These are phyloP conservation scores for Cladosporium sp. DNA, from an alignment of 2,329 filamentous ascomycete species.

Conservation along the genomic window DNA sequence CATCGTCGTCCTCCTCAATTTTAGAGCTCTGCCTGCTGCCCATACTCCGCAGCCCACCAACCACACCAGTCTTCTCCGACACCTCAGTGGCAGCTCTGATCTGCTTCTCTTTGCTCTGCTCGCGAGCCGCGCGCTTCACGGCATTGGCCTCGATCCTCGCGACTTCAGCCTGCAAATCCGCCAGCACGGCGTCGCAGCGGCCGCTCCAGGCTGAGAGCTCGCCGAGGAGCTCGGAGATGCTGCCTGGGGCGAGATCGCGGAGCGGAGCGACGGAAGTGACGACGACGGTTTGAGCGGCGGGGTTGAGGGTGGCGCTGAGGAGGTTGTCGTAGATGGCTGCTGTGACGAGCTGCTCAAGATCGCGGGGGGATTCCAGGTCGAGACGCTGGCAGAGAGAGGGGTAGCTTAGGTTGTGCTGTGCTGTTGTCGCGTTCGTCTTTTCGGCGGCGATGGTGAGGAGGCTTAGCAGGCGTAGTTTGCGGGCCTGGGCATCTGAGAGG, in stretches of 20 bases:
- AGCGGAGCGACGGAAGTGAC: slow-evolving; percentile 81
- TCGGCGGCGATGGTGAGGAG: slow-evolving; percentile 77
- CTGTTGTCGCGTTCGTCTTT: slow-evolving; percentile 20
- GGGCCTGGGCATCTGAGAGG: slow-evolving; percentile 70
- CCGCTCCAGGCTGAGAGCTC: slow-evolving; percentile 73
- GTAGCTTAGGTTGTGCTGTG: slow-evolving; percentile 65
- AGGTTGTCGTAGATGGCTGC: slow-evolving; percentile 84
- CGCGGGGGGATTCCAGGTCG: slow-evolving; percentile 63
- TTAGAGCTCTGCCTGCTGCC: slow-evolving; percentile 21
- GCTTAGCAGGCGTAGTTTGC: slow-evolving; percentile 88
- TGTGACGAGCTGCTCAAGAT: slow-evolving; percentile 84
- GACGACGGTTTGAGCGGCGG: slow-evolving; percentile 69
- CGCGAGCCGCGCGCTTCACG: slow-evolving; percentile 42
- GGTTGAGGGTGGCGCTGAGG: slow-evolving; percentile 79
- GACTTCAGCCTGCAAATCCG: slow-evolving; percentile 75
- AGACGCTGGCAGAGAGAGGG: slow-evolving; percentile 65
- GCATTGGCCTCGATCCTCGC: slow-evolving; percentile 58
- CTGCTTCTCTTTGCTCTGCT: slow-evolving; percentile 44
- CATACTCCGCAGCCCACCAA: slow-evolving; percentile 19
- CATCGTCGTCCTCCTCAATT: slow-evolving; percentile 29
- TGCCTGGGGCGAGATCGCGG: slow-evolving; percentile 76
- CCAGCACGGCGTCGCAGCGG: slow-evolving; percentile 74
- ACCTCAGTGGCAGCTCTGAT: slow-evolving; percentile 35
- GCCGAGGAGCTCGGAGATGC: slow-evolving; percentile 66
- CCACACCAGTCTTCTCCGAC: slow-evolving; percentile 23